A percentile compares a stretch with the other conserved stretches of the same genome.
Evolutionary conservation across 495 filamentous ascomycete species (phyloP).

Genomic region (Penicillium mononematosum): DNA sequence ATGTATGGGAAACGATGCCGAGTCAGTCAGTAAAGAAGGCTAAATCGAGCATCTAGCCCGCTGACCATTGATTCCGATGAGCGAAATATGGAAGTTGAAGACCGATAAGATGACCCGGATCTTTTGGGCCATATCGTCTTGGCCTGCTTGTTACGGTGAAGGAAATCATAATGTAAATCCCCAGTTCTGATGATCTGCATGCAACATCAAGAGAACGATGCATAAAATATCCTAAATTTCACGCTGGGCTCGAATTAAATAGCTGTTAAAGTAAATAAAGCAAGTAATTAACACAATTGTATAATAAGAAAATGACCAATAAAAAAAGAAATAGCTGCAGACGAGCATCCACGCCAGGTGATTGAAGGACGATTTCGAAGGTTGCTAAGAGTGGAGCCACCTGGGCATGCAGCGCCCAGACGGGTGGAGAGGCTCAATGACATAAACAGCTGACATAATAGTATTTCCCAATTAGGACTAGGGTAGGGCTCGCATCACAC

Average conservation of each 20-base stretch:
- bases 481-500: slow-evolving; percentile 4
- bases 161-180: not conserved
- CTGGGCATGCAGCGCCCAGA: too few species aligned
- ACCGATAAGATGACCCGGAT: not conserved
- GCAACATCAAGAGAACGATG: not conserved
- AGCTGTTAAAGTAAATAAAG: not conserved
- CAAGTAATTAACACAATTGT: not conserved
- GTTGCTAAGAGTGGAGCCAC: not conserved
- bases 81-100: not conserved
- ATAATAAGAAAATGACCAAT: not conserved
- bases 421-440: not conserved
- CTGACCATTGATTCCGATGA: not conserved
- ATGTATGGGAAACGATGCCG: too few species aligned
- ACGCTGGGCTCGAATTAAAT: not conserved
- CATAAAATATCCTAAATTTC: not conserved
- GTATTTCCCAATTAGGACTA: not conserved
- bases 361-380: not conserved
- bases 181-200: not conserved
- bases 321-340: not conserved
- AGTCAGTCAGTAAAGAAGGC: too few species aligned
- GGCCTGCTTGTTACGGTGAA: not conserved
- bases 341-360: not conserved
- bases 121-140: not conserved
- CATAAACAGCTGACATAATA: not conserved
- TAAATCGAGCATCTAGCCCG: not conserved